Evolutionary conservation across 192 early-diverging fungal species (phyloP).

Genomic region (Geranomyces michiganensis): DNA sequence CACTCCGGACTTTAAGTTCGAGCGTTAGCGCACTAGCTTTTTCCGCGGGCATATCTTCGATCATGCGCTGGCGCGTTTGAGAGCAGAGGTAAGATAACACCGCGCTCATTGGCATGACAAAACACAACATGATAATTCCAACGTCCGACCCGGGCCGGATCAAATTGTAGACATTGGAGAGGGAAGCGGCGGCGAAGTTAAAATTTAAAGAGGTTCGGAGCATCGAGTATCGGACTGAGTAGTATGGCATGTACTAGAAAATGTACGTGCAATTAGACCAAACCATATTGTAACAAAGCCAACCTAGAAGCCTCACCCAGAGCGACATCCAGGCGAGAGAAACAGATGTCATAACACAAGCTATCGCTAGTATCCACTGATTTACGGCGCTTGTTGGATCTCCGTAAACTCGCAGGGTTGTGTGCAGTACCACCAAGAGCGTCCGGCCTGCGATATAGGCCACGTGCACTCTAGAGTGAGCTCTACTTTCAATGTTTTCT

Average conservation of each 20-base stretch:
- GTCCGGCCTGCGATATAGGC: slow-evolving; percentile 43
- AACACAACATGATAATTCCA: slow-evolving; percentile 42
- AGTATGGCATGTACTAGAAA: slow-evolving; percentile 51
- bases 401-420: slow-evolving; percentile 25
- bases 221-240: slow-evolving; percentile 40
- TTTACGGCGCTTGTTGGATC: background rate
- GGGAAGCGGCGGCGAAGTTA: slow-evolving; percentile 48
- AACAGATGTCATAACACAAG: slow-evolving; percentile 9
- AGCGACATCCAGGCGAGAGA: slow-evolving; percentile 30
- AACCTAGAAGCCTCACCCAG: slow-evolving; percentile 25
- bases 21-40: slow-evolving; percentile 31
- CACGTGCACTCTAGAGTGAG: slow-evolving; percentile 46
- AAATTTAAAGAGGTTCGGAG: slow-evolving; percentile 39
- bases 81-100: slow-evolving; percentile 32
- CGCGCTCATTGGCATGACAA: slow-evolving; percentile 31
- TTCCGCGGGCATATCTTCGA: slow-evolving; percentile 28
- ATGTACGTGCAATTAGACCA: background rate
- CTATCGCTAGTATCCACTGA: slow-evolving; percentile 20
- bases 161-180: slow-evolving; percentile 40
- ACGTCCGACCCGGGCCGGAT: slow-evolving; percentile 46
- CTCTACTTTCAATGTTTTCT: slow-evolving; percentile 36
- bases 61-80: background rate
- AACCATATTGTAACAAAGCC: background rate
- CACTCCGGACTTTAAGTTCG: slow-evolving; percentile 46
- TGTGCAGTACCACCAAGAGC: slow-evolving; percentile 37